Evolutionary conservation across 306 rosid species (phyloP).

Genomic region (Ormosia emarginata): DNA sequence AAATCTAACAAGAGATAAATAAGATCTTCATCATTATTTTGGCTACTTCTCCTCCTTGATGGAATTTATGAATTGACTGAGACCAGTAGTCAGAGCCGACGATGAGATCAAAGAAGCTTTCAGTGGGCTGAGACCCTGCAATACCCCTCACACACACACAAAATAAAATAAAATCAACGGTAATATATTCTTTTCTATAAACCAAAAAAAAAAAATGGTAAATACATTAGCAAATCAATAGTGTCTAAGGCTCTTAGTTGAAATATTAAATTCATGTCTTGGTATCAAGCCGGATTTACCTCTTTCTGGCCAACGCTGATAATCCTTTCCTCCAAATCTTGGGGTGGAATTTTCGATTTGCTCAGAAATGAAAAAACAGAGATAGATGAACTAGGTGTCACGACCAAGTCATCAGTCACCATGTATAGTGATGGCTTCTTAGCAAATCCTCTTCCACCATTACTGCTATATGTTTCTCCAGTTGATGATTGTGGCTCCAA

Average conservation of each 20-base stretch:
- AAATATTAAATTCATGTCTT: too few species aligned
- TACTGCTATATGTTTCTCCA: not conserved
- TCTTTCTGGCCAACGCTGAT: not conserved
- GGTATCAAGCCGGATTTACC: not conserved
- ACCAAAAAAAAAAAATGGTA: too few species aligned
- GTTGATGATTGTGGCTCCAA: not conserved
- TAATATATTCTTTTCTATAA: too few species aligned
- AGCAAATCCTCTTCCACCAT: not conserved
- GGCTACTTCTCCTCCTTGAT: not conserved
- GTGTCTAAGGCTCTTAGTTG: too few species aligned
- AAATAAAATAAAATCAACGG: too few species aligned
- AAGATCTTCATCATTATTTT: too few species aligned
- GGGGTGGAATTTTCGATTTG: not conserved
- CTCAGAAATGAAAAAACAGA: not conserved
- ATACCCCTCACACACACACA: too few species aligned
- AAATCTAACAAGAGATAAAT: too few species aligned
- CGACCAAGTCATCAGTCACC: not conserved
- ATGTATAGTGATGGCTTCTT: not conserved
- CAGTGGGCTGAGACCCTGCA: not conserved
- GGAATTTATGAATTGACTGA: not conserved
- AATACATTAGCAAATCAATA: too few species aligned
- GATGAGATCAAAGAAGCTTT: not conserved
- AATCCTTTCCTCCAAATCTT: not conserved
- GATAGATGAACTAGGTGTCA: not conserved
- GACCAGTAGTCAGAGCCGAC: not conserved